Conservation (phyloP, 83 land plant genomes). For the Picea engelmannii region DNA sequence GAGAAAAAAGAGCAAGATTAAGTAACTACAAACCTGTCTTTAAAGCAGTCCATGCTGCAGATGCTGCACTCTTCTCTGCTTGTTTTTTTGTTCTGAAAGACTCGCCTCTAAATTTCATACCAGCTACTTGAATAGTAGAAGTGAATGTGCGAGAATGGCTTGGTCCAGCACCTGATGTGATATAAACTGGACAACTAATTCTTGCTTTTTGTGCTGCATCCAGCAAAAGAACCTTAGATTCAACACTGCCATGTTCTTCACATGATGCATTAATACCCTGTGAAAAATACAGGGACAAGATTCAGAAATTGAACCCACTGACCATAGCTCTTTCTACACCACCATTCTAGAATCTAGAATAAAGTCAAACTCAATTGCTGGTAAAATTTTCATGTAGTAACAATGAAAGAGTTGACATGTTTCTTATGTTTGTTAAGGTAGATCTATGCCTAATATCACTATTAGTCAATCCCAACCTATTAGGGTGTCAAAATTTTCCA, state of each 20-base stretch:
- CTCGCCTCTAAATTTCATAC: not conserved
- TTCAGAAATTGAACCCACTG: not conserved
- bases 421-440: too few species aligned
- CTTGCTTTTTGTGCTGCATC: slow-evolving; percentile 3
- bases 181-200: not conserved
- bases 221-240: not conserved
- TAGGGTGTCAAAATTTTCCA: too few species aligned
- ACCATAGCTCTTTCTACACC: not conserved
- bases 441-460: too few species aligned
- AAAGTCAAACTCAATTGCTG: too few species aligned
- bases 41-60: not conserved
- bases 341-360: not conserved
- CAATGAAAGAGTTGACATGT: too few species aligned
- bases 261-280: not conserved
- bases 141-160: not conserved
- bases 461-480: too few species aligned
- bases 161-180: not conserved
- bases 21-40: slow-evolving; percentile 2
- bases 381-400: too few species aligned
- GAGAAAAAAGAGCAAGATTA: not conserved
- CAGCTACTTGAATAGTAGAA: not conserved
- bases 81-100: not conserved
- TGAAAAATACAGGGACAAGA: not conserved
- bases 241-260: not conserved
- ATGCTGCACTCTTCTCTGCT: not conserved